phyloP scores from a whole-genome alignment of 2,329 filamentous ascomycete genomes.

The Neoarthrinium moseri region DNA sequence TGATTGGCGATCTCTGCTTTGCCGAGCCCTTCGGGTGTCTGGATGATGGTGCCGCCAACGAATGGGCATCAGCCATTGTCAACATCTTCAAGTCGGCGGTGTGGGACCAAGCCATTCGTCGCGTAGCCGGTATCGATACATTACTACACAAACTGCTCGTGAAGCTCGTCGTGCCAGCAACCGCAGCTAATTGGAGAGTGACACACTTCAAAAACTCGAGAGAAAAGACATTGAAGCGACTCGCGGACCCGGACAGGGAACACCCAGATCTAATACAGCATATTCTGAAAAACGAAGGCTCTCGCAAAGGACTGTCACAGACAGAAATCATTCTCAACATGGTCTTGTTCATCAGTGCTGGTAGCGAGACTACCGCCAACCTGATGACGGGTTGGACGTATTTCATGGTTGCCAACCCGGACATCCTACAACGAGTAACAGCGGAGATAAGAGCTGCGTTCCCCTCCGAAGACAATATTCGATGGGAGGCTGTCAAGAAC shows the following conservation, averaged over 20 bases:
- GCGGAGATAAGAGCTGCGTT: not conserved
- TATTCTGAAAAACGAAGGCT: conserved; percentile 21
- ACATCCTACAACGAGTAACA: too few relatives aligned
- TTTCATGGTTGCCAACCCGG: not conserved
- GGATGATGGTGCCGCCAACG: conserved; percentile 15
- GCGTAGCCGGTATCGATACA: conserved; percentile 22
- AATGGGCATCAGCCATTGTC: conserved; percentile 20
- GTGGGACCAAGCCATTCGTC: conserved; percentile 23
- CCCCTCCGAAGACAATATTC: not conserved
- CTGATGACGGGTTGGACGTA: not conserved
- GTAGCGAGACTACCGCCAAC: conserved; percentile 12
- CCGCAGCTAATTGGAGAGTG: conserved; percentile 18
- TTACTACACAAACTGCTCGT: conserved; percentile 18
- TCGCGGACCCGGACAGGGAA: conserved; percentile 15
- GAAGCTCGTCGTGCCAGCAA: conserved; percentile 13
- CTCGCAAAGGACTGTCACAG: conserved; percentile 14
- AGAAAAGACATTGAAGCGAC: conserved; percentile 18
- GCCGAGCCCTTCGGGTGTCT: conserved; percentile 26
- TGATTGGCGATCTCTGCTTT: conserved; percentile 22
- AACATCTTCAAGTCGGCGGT: conserved; percentile 19
- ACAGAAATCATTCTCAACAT: conserved; percentile 22
- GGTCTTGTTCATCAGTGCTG: conserved; percentile 3
- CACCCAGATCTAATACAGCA: conserved; percentile 22
- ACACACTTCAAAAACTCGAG: conserved; percentile 19
- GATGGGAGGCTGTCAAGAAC: not conserved